Evolutionary conservation across 202 grass and related monocot species (phyloP).

Genomic region (Sporobolus alterniflorus): DNA sequence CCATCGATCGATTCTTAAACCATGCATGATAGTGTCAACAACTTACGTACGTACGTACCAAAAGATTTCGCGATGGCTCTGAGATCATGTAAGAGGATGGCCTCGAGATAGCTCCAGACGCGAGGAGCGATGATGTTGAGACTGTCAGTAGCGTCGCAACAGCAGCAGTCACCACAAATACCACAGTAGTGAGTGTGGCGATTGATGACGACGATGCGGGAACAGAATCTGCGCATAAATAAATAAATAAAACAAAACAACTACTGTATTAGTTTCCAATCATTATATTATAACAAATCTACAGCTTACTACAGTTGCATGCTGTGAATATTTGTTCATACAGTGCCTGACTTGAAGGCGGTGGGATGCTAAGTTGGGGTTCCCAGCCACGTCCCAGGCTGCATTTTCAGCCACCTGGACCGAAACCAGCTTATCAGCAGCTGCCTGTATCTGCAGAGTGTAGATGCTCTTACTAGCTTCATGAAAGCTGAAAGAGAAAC

Average conservation of each 20-base stretch:
- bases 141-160: conserved; percentile 67
- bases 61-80: conserved; percentile 78
- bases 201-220: conserved; percentile 66
- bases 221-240: conserved; percentile 64
- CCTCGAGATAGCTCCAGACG: conserved; percentile 77
- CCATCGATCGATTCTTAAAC: too few species aligned
- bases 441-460: conserved; percentile 54
- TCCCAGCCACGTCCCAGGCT: conserved; percentile 82
- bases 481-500: conserved; percentile 69
- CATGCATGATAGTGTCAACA: too few species aligned
- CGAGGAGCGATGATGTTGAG: conserved; percentile 74
- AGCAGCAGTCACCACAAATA: conserved; percentile 45
- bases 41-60: conserved; percentile 67
- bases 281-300: too few species aligned
- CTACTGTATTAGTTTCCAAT: neutral
- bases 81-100: conserved; percentile 64
- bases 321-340: conserved; percentile 29
- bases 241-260: neutral
- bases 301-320: neutral
- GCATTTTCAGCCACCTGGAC: conserved; percentile 77
- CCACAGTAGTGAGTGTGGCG: conserved; percentile 49
- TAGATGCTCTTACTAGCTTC: conserved; percentile 90
- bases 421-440: conserved; percentile 59
- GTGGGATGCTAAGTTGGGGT: conserved; percentile 75
- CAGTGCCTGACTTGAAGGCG: conserved; percentile 87